These are phyloP conservation scores for Tolypocladium nubicola DNA, from an alignment of 2,329 filamentous ascomycete species.

Conservation along the genomic window DNA sequence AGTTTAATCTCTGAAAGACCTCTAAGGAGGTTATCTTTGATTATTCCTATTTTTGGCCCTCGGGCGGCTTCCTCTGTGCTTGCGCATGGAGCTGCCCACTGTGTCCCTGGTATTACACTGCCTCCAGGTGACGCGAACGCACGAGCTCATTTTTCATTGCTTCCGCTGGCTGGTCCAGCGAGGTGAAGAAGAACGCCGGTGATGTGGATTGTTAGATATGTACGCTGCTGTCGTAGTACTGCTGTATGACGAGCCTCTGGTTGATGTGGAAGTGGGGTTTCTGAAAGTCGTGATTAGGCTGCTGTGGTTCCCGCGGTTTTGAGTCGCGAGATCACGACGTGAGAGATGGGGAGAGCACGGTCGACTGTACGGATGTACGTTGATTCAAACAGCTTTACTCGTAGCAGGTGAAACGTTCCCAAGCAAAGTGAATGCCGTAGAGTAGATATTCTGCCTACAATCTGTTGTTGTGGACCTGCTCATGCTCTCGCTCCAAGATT, in stretches of 20 bases:
- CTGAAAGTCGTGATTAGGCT: too few species aligned
- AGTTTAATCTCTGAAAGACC: conserved; percentile 91
- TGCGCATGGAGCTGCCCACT: conserved; percentile 27
- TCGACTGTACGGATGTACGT: too few species aligned
- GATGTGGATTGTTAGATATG: neutral
- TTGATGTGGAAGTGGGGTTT: too few species aligned
- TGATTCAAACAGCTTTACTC: too few species aligned
- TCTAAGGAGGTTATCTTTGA: conserved; percentile 62
- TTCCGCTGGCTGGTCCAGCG: conserved; percentile 19
- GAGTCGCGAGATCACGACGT: too few species aligned
- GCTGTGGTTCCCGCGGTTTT: too few species aligned
- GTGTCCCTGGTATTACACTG: conserved; percentile 37
- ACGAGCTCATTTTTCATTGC: conserved; percentile 24
- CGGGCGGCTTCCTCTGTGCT: conserved; percentile 28
- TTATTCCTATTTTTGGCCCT: conserved; percentile 59
- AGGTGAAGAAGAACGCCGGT: conserved; percentile 27
- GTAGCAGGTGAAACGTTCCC: neutral
- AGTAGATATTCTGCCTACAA: neutral
- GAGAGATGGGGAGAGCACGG: too few species aligned
- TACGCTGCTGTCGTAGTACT: too few species aligned
- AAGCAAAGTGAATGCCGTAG: neutral
- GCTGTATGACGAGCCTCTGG: too few species aligned
- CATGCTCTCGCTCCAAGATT: neutral
- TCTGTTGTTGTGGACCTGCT: neutral
- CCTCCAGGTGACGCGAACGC: conserved; percentile 31